Evolutionary conservation across 805 yeast genomes (phyloP).

Genomic region (Huiozyma sinensis): DNA sequence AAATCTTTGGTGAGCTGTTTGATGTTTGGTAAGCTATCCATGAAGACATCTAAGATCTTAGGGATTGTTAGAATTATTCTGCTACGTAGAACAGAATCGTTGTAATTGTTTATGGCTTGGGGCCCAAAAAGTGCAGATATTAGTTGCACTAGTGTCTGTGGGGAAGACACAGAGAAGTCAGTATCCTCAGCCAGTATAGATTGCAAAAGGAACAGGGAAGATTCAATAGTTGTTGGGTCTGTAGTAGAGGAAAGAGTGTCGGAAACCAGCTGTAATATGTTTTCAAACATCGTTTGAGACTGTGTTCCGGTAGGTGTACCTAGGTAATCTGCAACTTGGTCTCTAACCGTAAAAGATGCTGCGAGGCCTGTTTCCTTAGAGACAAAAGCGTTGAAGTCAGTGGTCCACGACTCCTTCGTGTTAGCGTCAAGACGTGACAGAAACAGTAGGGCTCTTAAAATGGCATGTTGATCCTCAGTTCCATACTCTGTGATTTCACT

Average conservation of each 20-base stretch:
- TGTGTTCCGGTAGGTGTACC: slow-evolving; percentile 33
- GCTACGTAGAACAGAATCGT: slow-evolving; percentile 34
- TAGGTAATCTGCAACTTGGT: slow-evolving; percentile 47
- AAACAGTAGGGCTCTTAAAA: slow-evolving; percentile 26
- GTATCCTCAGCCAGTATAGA: slow-evolving; percentile 14
- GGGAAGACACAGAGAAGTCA: background rate
- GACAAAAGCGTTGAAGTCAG: slow-evolving; percentile 60
- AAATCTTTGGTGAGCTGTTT: slow-evolving; percentile 25
- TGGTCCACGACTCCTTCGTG: slow-evolving; percentile 37
- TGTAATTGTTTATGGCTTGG: slow-evolving; percentile 2
- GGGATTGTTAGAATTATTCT: slow-evolving; percentile 47
- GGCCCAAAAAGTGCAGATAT: slow-evolving; percentile 7
- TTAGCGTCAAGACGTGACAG: slow-evolving; percentile 35
- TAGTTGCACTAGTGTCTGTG: background rate
- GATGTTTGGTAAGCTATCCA: slow-evolving; percentile 24
- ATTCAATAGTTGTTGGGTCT: slow-evolving; percentile 10
- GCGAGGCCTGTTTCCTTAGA: slow-evolving; percentile 66
- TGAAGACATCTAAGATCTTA: slow-evolving; percentile 44
- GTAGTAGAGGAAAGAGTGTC: background rate
- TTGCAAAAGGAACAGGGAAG: slow-evolving; percentile 17
- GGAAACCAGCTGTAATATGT: slow-evolving; percentile 2
- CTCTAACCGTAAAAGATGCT: slow-evolving; percentile 45
- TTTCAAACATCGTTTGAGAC: background rate
- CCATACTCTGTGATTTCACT: slow-evolving; percentile 5
- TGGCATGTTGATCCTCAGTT: slow-evolving; percentile 4